phyloP scores from a whole-genome alignment of 2,329 filamentous ascomycete species.

The Talaromyces albobiverticillius region DNA sequence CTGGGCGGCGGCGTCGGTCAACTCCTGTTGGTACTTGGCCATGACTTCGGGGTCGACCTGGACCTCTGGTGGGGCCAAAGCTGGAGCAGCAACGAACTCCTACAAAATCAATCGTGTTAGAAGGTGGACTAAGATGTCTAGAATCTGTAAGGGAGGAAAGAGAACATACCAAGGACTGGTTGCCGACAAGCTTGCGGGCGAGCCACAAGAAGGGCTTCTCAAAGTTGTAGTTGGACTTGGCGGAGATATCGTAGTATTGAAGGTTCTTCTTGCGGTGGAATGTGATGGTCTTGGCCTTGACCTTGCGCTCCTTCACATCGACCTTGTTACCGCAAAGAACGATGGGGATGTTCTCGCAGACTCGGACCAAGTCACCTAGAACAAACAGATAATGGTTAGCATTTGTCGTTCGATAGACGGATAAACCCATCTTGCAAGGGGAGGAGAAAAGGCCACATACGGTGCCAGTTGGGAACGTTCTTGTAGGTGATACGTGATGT shows the following conservation, averaged over 20 bases:
- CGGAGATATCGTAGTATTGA: constrained; percentile 99
- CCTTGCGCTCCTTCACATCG: constrained; percentile 99
- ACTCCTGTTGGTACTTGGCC: constrained; percentile 73
- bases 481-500: constrained; percentile 99
- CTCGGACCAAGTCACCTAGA: constrained; percentile 98
- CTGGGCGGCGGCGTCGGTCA: constrained; percentile 73
- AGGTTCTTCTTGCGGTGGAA: constrained; percentile 99
- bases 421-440: too few species aligned
- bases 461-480: constrained; percentile 99
- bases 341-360: constrained; percentile 99
- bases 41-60: constrained; percentile 69
- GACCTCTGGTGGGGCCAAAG: constrained; percentile 90
- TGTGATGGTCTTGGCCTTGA: constrained; percentile 99
- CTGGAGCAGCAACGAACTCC: constrained; percentile 96
- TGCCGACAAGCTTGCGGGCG: constrained; percentile 95
- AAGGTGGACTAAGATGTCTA: constrained; percentile 9
- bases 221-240: constrained; percentile 99
- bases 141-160: constrained; percentile 17
- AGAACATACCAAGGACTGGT: constrained; percentile 70
- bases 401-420: too few species aligned
- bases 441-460: constrained; percentile 67
- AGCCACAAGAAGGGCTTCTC: constrained; percentile 99
- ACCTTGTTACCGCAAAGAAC: constrained; percentile 99
- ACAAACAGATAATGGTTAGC: too few species aligned
- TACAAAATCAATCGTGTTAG: constrained; percentile 39